Base-by-base conservation (phyloP, 2,329 filamentous ascomycete species). In the Fusarium stilboides region DNA sequence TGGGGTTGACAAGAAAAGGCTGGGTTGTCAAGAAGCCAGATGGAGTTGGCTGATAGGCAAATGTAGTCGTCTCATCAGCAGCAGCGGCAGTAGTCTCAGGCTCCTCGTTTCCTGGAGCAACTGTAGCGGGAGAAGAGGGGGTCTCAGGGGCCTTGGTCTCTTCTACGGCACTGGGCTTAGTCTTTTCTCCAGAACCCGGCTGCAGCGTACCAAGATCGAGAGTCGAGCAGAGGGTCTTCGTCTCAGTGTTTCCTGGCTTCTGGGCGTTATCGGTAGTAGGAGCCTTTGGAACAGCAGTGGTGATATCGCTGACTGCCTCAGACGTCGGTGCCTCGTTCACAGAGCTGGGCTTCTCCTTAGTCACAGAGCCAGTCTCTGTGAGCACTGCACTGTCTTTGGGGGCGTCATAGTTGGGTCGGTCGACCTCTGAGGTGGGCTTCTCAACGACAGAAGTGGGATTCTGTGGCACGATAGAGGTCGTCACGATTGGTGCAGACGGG, bases 161-260 rank as follows among this genome's bases (percentile, higher is more conserved):
- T 31, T 69, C 36, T 20, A 44, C 43, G n/a, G 58, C 44, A 49
- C 47, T 34, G 10, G 60, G 52, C 36, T 70, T 44, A 8, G 54
- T 57, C 33, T 40, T 51, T 8, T 31, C 52, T 39, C 39, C 62
- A 19, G 65, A 55, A 8, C 65, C 61, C n/a, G 73, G 65, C 31
- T 68, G 60, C 13, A 75, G 51, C 17, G 58, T 61, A n/a, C 73
- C 73, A 26, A 75, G 73, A 20, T 75, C 62, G 34, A 75, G 24
- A 34, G 71, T 75, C 14, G 73, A 74, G 8, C 57, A 51, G 17
- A 67, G 49, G 6, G 15, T 49, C 15, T 47, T 39, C 5, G 46
- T 61, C 6, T 47, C 60, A 13, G 64, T 55, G 15, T 47, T 57
- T n/a, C 52, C 59, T 31, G 62, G 56, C 28, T 64, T 59, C 52